phyloP scores from a whole-genome alignment of 2,329 filamentous ascomycete species.

The Hypoxylon sp. region DNA sequence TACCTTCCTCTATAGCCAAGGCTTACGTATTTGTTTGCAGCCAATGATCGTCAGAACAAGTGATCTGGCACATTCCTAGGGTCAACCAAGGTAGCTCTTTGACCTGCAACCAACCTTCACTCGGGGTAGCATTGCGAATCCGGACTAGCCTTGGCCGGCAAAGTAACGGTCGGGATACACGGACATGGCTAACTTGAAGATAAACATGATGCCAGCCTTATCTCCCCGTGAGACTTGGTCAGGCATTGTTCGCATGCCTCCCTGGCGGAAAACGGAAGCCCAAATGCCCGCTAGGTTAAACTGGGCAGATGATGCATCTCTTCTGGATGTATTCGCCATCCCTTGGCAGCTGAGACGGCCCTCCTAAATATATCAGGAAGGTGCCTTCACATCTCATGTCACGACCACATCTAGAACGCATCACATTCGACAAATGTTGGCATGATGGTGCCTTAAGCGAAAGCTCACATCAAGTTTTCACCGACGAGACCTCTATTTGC shows the following conservation, averaged over 20 bases:
- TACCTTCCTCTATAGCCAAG: slow-evolving; percentile 45
- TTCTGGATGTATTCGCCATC: slow-evolving; percentile 13
- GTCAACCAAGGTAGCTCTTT: slow-evolving; percentile 27
- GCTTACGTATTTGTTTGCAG: slow-evolving; percentile 19
- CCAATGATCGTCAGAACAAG: slow-evolving; percentile 25
- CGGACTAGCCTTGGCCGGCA: slow-evolving; percentile 32
- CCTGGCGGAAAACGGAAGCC: slow-evolving; percentile 20
- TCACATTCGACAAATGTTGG: slow-evolving; percentile 23
- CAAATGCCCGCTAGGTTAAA: slow-evolving; percentile 29
- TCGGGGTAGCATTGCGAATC: slow-evolving; percentile 26
- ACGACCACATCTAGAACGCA: slow-evolving; percentile 30
- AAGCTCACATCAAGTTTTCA: slow-evolving; percentile 13
- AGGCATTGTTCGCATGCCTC: slow-evolving; percentile 18
- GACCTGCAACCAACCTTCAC: slow-evolving; percentile 23
- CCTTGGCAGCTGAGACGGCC: slow-evolving; percentile 33
- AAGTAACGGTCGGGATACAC: slow-evolving; percentile 13
- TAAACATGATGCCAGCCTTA: slow-evolving; percentile 20
- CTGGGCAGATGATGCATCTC: slow-evolving; percentile 37
- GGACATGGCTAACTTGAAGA: slow-evolving; percentile 14
- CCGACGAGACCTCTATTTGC: slow-evolving; percentile 14
- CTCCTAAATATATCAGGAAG: slow-evolving; percentile 41
- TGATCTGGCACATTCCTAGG: slow-evolving; percentile 29
- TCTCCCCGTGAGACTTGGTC: slow-evolving; percentile 12
- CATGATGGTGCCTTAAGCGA: slow-evolving; percentile 25
- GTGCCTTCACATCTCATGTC: slow-evolving; percentile 37